Evolutionary conservation across 2,329 filamentous ascomycete genomes (phyloP), one percentile per base, ranked within the genome.

Genomic region (Venturiaceae sp.): DNA sequence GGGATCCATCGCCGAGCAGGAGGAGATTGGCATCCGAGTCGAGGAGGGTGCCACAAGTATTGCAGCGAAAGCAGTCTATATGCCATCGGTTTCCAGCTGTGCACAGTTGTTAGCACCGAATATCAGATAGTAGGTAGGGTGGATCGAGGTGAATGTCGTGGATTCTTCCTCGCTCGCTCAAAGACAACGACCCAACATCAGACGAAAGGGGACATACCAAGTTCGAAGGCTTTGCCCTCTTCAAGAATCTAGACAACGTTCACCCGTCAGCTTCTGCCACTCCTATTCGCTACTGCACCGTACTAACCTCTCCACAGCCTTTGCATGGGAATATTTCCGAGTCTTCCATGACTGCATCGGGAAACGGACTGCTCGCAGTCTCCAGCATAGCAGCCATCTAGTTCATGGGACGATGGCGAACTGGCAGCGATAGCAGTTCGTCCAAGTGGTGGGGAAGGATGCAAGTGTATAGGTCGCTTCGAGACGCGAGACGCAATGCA

Each of bases 11-110:
- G 71, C 94, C 94, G 63, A 99, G 88, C 28, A 99, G 87, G 55
- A 99, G 85, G 54, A 99, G 86, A 74, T 97, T 97, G 66, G 94
- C 94, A 71, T 99, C 92, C 62, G 94, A 97, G 77, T 99, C 94
- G 75, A 99, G 90, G 60, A 96, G 85, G 61, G 92, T 96, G 68
- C 85, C 84, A 79, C 92, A 99, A 58, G 89, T 95, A 73, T 96
- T 94, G 81, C 92, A 97, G 71, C 92, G 88, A 77, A 99, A 99
- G 79, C 94, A 99, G 77, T 96, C 89, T 69, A 99, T 89, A 80
- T 99, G 94, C 94, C 92, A 97, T 81, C 92, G 84, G 73, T 95
- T 94, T 63, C 92, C 92, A 72, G 92, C 92, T 96, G 66, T 64
- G 69, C 65, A 67, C 66, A 71, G 63, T 70, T 68, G 52, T 57